Conservation (phyloP, 192 early-diverging fungal genomes). For the Entomortierella lignicola region DNA sequence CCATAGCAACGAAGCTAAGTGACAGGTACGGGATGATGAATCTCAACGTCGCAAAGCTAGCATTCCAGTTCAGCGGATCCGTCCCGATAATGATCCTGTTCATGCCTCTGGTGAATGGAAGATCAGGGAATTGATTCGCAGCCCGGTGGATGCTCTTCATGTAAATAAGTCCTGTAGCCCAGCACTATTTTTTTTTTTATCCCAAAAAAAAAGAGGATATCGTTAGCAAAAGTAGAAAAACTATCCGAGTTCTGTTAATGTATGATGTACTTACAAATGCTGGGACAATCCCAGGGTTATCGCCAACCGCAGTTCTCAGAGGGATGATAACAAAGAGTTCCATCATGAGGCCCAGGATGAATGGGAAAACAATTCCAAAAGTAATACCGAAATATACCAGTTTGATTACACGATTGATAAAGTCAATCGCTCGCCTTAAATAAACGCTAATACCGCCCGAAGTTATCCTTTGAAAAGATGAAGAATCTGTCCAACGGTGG, state of each 20-base stretch:
- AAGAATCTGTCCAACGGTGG: slow-evolving; percentile 47
- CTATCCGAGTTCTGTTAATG: not conserved
- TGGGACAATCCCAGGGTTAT: slow-evolving; percentile 40
- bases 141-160: slow-evolving; percentile 70
- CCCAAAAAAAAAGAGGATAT: not conserved
- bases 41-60: slow-evolving; percentile 35
- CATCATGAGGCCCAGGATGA: slow-evolving; percentile 73
- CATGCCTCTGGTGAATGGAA: slow-evolving; percentile 29
- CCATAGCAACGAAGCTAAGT: slow-evolving; percentile 35
- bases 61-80: slow-evolving; percentile 41
- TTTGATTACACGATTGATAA: slow-evolving; percentile 50
- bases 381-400: slow-evolving; percentile 60
- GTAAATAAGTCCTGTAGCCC: slow-evolving; percentile 77
- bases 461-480: slow-evolving; percentile 5
- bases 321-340: slow-evolving; percentile 81
- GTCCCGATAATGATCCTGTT: slow-evolving; percentile 31
- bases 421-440: slow-evolving; percentile 11
- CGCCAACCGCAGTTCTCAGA: slow-evolving; percentile 52
- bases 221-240: not conserved
- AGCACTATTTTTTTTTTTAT: slow-evolving; percentile 61
- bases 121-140: slow-evolving; percentile 61
- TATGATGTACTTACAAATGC: slow-evolving; percentile 38
- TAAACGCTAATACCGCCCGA: not conserved
- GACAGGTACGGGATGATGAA: slow-evolving; percentile 54
- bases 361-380: slow-evolving; percentile 77